Evolutionary conservation across 129 eudicot genomes (phyloP).

Genomic region (Dittrichia graveolens): DNA sequence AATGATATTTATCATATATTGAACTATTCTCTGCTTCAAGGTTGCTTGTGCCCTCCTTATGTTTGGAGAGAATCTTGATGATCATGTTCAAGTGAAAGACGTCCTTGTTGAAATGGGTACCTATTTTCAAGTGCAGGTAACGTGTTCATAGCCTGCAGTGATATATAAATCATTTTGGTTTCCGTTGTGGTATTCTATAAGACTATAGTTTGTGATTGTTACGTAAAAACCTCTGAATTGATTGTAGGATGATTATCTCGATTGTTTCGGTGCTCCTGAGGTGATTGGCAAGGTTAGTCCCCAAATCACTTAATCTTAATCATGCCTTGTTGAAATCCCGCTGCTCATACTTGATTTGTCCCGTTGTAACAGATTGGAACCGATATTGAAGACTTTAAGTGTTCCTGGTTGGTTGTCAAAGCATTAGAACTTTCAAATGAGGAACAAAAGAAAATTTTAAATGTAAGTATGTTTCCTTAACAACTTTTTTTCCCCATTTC

Average conservation of each 20-base stretch:
- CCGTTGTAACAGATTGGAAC: constrained; percentile 56
- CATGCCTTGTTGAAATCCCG: neutral
- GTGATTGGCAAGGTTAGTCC: constrained; percentile 64
- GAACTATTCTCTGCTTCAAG: constrained; percentile 29
- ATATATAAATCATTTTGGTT: neutral
- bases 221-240: neutral
- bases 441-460: constrained; percentile 59
- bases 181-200: neutral
- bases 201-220: too few relatives aligned
- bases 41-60: constrained; percentile 75
- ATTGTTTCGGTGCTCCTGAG: constrained; percentile 67
- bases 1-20: neutral
- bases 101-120: constrained; percentile 73
- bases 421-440: constrained; percentile 62
- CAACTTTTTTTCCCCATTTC: neutral
- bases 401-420: constrained; percentile 85
- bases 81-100: constrained; percentile 55
- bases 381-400: constrained; percentile 67
- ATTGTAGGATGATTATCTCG: constrained; percentile 71
- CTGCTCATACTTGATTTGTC: neutral
- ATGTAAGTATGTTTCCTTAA: constrained; percentile 36
- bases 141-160: neutral
- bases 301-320: neutral
- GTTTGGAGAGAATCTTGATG: constrained; percentile 60
- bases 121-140: constrained; percentile 73